phyloP scores from a whole-genome alignment of 169 alveolate genomes.

The Cryptosporidium sp. region DNA sequence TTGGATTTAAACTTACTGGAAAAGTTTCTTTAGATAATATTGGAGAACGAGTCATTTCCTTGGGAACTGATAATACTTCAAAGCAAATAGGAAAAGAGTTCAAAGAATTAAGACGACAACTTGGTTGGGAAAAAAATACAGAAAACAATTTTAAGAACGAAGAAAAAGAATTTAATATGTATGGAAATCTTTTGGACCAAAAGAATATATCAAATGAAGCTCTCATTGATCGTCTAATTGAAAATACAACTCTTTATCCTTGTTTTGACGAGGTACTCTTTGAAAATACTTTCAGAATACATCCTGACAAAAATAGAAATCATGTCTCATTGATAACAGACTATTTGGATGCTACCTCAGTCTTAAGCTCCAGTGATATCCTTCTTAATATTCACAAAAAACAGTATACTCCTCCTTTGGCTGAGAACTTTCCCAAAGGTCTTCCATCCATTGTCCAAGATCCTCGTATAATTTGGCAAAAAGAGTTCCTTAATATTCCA shows the following conservation, averaged over 20 bases:
- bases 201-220: conserved; percentile 1
- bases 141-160: neutral
- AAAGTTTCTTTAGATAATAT: conserved; percentile 36
- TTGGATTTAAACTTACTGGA: conserved; percentile 24
- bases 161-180: conserved; percentile 40
- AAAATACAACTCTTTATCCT: conserved; percentile 63
- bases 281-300: conserved; percentile 64
- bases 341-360: conserved; percentile 53
- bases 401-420: conserved; percentile 71
- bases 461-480: conserved; percentile 69
- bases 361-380: conserved; percentile 41
- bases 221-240: conserved; percentile 31
- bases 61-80: neutral
- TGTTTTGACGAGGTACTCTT: conserved; percentile 71
- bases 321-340: conserved; percentile 49
- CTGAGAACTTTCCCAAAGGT: conserved; percentile 72
- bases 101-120: conserved; percentile 11
- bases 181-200: conserved; percentile 17
- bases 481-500: conserved; percentile 46
- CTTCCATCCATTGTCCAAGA: conserved; percentile 63
- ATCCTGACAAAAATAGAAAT: conserved; percentile 32
- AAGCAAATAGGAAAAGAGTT: conserved; percentile 26
- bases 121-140: conserved; percentile 46
- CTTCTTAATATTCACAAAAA: conserved; percentile 38
- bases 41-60: conserved; percentile 14